phyloP scores from a whole-genome alignment of 257 asterid genomes.

The Sherardia arvensis region DNA sequence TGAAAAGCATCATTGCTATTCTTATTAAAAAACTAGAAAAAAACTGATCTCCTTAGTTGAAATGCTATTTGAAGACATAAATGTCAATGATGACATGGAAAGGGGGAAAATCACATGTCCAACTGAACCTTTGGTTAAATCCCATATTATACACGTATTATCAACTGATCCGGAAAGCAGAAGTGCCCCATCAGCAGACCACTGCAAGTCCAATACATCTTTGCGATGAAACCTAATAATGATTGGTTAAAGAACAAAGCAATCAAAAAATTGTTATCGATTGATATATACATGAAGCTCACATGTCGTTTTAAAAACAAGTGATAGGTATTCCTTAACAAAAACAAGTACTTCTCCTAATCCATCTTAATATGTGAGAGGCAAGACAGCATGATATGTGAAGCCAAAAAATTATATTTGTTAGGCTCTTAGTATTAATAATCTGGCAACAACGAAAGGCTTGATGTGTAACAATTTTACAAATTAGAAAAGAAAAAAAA shows the following conservation, averaged over 20 bases:
- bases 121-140: conserved; percentile 58
- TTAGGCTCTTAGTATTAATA: background rate
- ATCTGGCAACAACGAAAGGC: background rate
- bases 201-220: conserved; percentile 86
- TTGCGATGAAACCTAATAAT: conserved; percentile 81
- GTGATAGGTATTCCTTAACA: background rate
- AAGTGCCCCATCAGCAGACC: conserved; percentile 84
- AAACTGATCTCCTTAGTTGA: background rate
- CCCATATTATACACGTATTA: conserved; percentile 96
- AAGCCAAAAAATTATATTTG: background rate
- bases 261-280: background rate
- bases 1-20: conserved; percentile 19
- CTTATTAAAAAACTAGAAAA: background rate
- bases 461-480: background rate
- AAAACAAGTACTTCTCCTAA: background rate
- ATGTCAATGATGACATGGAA: background rate
- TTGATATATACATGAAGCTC: background rate
- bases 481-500: background rate
- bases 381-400: background rate
- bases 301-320: background rate
- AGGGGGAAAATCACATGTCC: background rate
- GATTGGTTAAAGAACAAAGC: background rate
- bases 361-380: background rate
- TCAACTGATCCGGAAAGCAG: conserved; percentile 95
- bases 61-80: too few species aligned